Base-by-base conservation (phyloP, 345 rosid genomes). In the Citrus inodora region DNA sequence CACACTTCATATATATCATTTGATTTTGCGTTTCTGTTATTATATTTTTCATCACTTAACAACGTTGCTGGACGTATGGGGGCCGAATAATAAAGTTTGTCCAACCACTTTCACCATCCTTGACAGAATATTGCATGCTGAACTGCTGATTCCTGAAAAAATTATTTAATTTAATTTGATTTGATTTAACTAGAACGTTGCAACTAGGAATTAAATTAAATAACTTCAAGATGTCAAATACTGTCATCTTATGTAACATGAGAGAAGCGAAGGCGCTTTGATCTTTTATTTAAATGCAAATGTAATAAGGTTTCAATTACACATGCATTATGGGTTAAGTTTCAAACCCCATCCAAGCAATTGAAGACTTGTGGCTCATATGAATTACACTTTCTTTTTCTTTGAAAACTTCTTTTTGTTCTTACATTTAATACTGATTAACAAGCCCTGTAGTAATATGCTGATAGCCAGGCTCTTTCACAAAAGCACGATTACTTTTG, bases 31-130 rank as follows among this genome's bases (percentile, higher is more conserved):
- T 7, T n/a, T 59, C 62, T 59, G 7, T 2, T 22, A 22, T 59
- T 21, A 59, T 30, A 28, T 30, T 14, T 6, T 28, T 13, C 8
- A 7, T 30, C n/a, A 64, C 19, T 2, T 1, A 10, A 32, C 33
- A 28, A 27, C 32, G 40, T 6, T 25, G 32, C 5, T 46, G 51
- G 51, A 46, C 32, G 25, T 3, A 25, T 60, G 64, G 32, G 13
- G 64, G 64, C 3, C 5, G 64, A 60, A 46, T 46, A 13, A 46
- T 42, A 24, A 28, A 30, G 75, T 71, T 73, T 73, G 66, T 35
- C 76, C 76, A 73, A 73, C 76, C 19, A 73, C 76, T 59, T 73
- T 37, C 27, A 58, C 66, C 32, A n/a, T 35, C n/a, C 6, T 59
- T 59, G 22, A 73, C 66, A 32, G 38, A 16, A 64, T 66, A 33